Evolutionary conservation across 164 flowering plant species (phyloP), one percentile per base, ranked within the genome.

Genomic region (Magnolia kwangsiensis): DNA sequence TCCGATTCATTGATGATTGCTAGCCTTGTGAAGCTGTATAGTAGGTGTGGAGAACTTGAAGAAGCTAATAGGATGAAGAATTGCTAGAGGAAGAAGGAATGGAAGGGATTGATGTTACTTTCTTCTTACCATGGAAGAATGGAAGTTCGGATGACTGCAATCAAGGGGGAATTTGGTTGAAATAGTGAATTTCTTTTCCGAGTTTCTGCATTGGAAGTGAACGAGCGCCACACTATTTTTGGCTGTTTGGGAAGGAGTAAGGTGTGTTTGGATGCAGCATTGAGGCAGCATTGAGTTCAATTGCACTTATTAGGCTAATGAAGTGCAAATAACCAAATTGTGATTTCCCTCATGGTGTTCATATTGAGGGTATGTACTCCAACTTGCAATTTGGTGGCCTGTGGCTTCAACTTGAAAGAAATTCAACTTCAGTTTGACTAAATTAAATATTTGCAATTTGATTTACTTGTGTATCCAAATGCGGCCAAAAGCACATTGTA

Each of bases 1-100:
- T 37, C 45, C 45, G 7, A 37, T 37, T 37, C 45, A 37, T 37
- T 7, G 14, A 23, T 51, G 8, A 4, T 50, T 18, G 64, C 6
- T 27, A 51, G 24, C 50, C 77, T 75, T 27, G 72, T 67, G 11
- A 75, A 66, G 70, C 63, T 74, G 49, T 65, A 74, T 51, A 4
- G 16, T 4, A 29, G 21, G 71, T 55, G 71, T 67, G 77, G 61
- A 13, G 51, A 67, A 55, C 16, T 75, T 67, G 71, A 67, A 18
- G 63, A 67, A 13, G 77, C 64, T 16, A 67, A 27, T 18, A 75
- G 51, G 63, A 51, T 75, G 61, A 24, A 5, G 63, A 75, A 67
- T 67, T 18, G 70, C 23, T 67, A 67, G 23, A 50, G 27, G 8
- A 27, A 75, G 63, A 19, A 49, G 19, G 24, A 18, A 20, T 3